These are phyloP conservation scores for Debaryomyces sp. DNA, from an alignment of 1,139 yeast genomes.

Conservation along the genomic window DNA sequence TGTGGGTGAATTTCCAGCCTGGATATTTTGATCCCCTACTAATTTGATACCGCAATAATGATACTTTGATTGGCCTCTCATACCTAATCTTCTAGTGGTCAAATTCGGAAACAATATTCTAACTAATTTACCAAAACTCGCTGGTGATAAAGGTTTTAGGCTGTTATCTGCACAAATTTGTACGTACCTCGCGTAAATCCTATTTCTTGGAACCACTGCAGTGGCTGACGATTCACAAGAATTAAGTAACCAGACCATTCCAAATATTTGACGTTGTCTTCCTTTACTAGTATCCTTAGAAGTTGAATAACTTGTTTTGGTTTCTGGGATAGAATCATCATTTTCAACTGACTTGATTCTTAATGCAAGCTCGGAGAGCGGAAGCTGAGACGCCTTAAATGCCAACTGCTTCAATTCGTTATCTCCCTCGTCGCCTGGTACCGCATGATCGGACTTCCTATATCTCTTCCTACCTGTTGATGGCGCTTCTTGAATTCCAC, in stretches of 20 bases:
- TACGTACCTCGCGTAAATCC: conserved; percentile 80
- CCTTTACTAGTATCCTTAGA: conserved; percentile 44
- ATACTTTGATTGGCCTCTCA: conserved; percentile 86
- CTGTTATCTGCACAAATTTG: conserved; percentile 68
- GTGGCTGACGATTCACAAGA: conserved; percentile 66
- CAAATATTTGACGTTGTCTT: conserved; percentile 75
- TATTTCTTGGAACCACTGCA: conserved; percentile 81
- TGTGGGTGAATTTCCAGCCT: conserved; percentile 25
- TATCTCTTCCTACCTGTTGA: conserved; percentile 28
- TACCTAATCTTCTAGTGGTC: conserved; percentile 83
- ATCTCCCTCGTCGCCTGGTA: conserved; percentile 43
- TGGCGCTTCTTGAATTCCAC: conserved; percentile 7
- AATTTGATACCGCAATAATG: conserved; percentile 86
- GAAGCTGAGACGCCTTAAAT: conserved; percentile 38
- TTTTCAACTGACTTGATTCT: conserved; percentile 51
- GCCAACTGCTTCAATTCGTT: conserved; percentile 54
- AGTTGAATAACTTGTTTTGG: conserved; percentile 11
- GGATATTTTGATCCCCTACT: conserved; percentile 48
- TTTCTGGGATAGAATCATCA: conserved; percentile 21
- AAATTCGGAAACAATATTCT: conserved; percentile 72
- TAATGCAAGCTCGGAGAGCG: conserved; percentile 55
- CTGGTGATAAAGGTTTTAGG: conserved; percentile 78
- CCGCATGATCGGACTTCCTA: conserved; percentile 37
- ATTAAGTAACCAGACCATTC: conserved; percentile 76
- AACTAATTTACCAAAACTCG: conserved; percentile 85